Percentiles rank a stretch among this genome's conserved stretches.
phyloP scores from a whole-genome alignment of 305 asterid species.

The Fraxinus floribunda region DNA sequence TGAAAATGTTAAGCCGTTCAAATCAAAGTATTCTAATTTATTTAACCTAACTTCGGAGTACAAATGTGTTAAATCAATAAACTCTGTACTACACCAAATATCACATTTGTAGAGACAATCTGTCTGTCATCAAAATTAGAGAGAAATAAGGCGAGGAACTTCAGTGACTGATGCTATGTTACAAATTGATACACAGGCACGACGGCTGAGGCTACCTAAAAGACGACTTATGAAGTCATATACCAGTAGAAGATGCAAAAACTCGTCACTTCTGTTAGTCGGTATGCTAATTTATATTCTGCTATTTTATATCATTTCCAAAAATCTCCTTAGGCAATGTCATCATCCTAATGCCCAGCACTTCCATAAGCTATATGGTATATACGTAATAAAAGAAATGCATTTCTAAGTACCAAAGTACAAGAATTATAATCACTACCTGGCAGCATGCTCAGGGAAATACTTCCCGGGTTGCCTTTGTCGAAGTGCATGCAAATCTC shows the following conservation, averaged over 20 bases:
- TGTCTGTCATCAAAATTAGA: neutral
- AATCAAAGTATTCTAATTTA: neutral
- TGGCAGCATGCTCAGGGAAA: constrained; percentile 57
- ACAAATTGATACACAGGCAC: neutral
- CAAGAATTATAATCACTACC: constrained; percentile 34
- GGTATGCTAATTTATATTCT: neutral
- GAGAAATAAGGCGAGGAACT: neutral
- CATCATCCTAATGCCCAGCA: neutral
- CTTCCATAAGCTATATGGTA: neutral
- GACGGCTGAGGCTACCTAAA: neutral
- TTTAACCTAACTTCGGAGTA: neutral
- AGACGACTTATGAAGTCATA: neutral
- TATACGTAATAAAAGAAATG: neutral
- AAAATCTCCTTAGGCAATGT: neutral
- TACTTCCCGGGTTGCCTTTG: constrained; percentile 54
- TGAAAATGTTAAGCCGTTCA: neutral
- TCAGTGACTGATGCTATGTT: neutral
- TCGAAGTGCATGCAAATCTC: constrained; percentile 56
- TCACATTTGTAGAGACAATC: neutral
- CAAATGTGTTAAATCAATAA: neutral
- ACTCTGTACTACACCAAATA: neutral
- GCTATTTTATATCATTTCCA: neutral
- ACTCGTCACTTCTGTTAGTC: neutral
- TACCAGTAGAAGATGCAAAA: neutral
- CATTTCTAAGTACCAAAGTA: too few species aligned